phyloP scores from a whole-genome alignment of 1,139 yeast genomes.

The Kurtzmaniella quercitrusa region DNA sequence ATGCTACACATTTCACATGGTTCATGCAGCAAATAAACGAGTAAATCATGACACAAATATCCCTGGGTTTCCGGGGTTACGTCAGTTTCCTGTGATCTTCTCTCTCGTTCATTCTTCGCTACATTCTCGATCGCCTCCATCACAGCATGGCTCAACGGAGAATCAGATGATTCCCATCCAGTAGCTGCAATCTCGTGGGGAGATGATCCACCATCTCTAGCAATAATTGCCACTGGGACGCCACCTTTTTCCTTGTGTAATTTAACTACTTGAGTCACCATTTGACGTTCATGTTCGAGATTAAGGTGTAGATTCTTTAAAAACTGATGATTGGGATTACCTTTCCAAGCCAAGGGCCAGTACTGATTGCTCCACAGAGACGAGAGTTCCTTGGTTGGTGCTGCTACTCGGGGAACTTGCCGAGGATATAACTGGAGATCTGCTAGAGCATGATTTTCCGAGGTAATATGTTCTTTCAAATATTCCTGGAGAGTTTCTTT shows the following conservation, averaged over 20 bases:
- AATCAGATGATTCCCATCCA: constrained; percentile 17
- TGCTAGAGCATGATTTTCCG: constrained; percentile 9
- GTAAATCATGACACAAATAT: constrained; percentile 72
- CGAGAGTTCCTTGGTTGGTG: constrained; percentile 59
- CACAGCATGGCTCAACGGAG: constrained; percentile 67
- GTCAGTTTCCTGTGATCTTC: constrained; percentile 17
- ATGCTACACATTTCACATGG: constrained; percentile 97
- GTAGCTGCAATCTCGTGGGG: constrained; percentile 16
- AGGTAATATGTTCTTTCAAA: constrained; percentile 11
- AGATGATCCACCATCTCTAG: constrained; percentile 9
- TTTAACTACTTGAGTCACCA: constrained; percentile 26
- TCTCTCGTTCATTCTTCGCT: constrained; percentile 44
- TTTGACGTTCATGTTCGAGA: constrained; percentile 33
- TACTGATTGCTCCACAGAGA: constrained; percentile 56
- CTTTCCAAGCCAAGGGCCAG: constrained; percentile 96
- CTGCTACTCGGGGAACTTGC: constrained; percentile 28
- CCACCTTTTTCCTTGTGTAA: constrained; percentile 2
- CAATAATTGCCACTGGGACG: constrained; percentile 21
- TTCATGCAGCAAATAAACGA: constrained; percentile 87
- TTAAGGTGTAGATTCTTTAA: constrained; percentile 51
- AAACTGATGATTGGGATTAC: constrained; percentile 79
- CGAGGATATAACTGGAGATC: constrained; percentile 10
- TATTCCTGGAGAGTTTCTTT: constrained; percentile 13
- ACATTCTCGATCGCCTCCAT: constrained; percentile 66
- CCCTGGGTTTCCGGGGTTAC: constrained; percentile 13